Percentiles rank a stretch among this genome's conserved stretches.
These are phyloP conservation scores for Ajuga chamaepitys DNA, from an alignment of 257 asterid genomes.

Conservation along the genomic window DNA sequence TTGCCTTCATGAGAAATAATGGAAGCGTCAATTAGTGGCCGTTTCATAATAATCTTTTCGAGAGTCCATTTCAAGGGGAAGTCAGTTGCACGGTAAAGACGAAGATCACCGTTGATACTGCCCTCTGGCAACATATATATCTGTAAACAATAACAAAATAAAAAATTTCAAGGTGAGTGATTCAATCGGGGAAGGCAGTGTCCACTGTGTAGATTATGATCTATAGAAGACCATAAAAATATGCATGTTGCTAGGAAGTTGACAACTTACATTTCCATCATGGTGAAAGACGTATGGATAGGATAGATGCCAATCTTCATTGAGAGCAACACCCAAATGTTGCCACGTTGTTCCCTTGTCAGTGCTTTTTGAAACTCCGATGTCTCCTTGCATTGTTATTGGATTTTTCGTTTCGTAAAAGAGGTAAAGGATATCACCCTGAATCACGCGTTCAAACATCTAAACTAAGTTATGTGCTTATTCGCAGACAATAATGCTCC, in stretches of 20 bases:
- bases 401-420: conserved; percentile 84
- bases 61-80: conserved; percentile 81
- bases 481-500: not conserved
- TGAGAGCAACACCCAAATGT: conserved; percentile 79
- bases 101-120: conserved; percentile 79
- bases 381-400: conserved; percentile 87
- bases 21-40: conserved; percentile 69
- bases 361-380: conserved; percentile 73
- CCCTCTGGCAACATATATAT: conserved; percentile 95
- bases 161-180: not conserved
- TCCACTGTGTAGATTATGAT: not conserved
- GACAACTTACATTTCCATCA: conserved; percentile 67
- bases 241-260: not conserved
- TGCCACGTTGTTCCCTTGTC: conserved; percentile 93
- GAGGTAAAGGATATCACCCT: conserved; percentile 74
- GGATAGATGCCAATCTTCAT: conserved; percentile 97
- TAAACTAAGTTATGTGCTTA: conserved; percentile 3
- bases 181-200: not conserved
- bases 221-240: not conserved
- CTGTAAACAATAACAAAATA: conserved; percentile 25
- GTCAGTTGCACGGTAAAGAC: conserved; percentile 74
- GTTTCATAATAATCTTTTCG: conserved; percentile 52
- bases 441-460: conserved; percentile 22
- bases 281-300: conserved; percentile 78
- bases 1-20: conserved; percentile 53